Evolutionary conservation across 768 basidiomycete species (phyloP).

Genomic region (Chlorophyllum brunneum): DNA sequence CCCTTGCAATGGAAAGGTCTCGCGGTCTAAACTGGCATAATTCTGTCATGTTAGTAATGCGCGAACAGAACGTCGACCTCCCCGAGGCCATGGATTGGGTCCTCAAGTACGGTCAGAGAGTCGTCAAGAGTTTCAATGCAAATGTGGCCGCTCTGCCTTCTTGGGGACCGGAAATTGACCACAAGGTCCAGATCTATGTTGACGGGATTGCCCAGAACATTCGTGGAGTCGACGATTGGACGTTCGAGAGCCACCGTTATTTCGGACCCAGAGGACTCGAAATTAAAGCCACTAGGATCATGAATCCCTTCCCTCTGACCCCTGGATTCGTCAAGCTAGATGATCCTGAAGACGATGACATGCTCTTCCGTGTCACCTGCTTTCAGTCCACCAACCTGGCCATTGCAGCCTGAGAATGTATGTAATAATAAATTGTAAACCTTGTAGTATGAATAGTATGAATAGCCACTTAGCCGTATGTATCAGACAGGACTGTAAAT

Average conservation of each 20-base stretch:
- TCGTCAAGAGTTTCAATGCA: constrained; percentile 20
- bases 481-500: too few relatives aligned
- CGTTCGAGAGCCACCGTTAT: constrained; percentile 44
- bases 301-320: constrained; percentile 16
- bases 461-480: too few relatives aligned
- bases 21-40: constrained; percentile 30
- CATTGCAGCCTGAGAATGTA: background rate
- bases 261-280: constrained; percentile 25
- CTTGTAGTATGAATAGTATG: too few relatives aligned
- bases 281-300: constrained; percentile 18
- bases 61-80: constrained; percentile 19
- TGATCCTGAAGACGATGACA: background rate
- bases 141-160: constrained; percentile 34
- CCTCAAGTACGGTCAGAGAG: constrained; percentile 17
- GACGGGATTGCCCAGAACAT: constrained; percentile 44
- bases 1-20: constrained; percentile 32
- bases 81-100: constrained; percentile 27
- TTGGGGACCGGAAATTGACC: constrained; percentile 39
- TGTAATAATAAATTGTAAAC: background rate
- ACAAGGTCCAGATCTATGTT: constrained; percentile 33
- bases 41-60: constrained; percentile 30
- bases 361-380: background rate
- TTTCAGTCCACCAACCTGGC: background rate
- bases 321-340: constrained; percentile 1
- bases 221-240: constrained; percentile 40